Base-by-base conservation (phyloP, 345 rosid genomes). In the Salix caprea region DNA sequence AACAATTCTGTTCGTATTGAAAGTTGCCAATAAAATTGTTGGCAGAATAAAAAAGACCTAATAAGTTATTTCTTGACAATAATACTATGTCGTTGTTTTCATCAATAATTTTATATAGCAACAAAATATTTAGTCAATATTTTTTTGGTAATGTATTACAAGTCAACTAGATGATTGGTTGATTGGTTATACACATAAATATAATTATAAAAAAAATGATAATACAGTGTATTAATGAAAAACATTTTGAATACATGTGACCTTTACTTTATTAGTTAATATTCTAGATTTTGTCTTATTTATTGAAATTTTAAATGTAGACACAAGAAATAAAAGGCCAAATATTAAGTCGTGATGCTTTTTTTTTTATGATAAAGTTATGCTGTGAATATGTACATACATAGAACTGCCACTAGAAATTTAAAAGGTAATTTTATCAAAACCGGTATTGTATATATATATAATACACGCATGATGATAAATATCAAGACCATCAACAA, bases 401-500 rank as follows among this genome's bases (percentile, higher is more conserved):
- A 58, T 23, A 9, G 64, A 58, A 23, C 14, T 58, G 23, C 64
- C 62, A n/a, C 10, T 23, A n/a, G 64, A 58, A 23, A 58, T 23
- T 23, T 58, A 58, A 26, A 44, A 46, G 19, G 60, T 18, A 72
- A 56, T 52, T 76, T 30, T 74, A 76, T 65, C 39, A 71, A 77
- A 40, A 64, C 79, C 74, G 71, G 68, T 72, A 24, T 74, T 58
- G 28, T 58, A 69, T 72, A 77, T 32, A 32, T 32, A 32, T 48
- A 46, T 77, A 23, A 58, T 23, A 58, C 64, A 74, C 79, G 40
- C 40, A 40, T 48, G 46, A 16, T 15, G 19, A 15, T 19, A 40
- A 12, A 67, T 44, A 72, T 26, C 11, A 77, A 42, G 52, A 23
- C 4, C 18, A 75, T 86, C 82, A 86, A 82, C 77, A 83, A 76